Evolutionary conservation across 2,329 filamentous ascomycete species (phyloP).

Genomic region (Microsporum ferrugineum): DNA sequence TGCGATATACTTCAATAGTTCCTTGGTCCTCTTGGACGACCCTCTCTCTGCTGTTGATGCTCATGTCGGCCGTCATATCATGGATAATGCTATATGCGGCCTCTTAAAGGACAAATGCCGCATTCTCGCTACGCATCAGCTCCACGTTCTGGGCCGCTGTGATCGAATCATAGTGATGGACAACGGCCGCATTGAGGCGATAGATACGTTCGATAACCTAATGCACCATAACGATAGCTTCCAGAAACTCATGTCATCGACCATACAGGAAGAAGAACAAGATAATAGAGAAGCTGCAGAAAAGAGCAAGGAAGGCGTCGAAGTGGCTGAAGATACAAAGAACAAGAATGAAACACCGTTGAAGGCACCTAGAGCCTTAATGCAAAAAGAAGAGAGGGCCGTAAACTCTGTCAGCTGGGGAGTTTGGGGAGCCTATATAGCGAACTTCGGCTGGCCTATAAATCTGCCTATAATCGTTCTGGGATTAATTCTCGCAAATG

Average conservation of each 20-base stretch:
- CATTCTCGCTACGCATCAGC: conserved; percentile 85
- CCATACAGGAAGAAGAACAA: conserved; percentile 50
- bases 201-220: conserved; percentile 82
- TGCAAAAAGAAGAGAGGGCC: conserved; percentile 47
- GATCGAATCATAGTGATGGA: conserved; percentile 93
- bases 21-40: conserved; percentile 54
- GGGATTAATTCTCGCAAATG: conserved; percentile 61
- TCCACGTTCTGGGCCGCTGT: conserved; percentile 82
- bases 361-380: conserved; percentile 27
- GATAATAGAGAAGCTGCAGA: conserved; percentile 32
- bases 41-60: conserved; percentile 46
- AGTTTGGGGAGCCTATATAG: conserved; percentile 67
- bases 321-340: conserved; percentile 35
- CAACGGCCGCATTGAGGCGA: conserved; percentile 65
- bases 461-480: conserved; percentile 49
- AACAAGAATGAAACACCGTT: conserved; percentile 38
- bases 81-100: conserved; percentile 87
- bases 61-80: conserved; percentile 59
- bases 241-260: conserved; percentile 69
- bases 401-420: conserved; percentile 66
- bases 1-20: conserved; percentile 54
- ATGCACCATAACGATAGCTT: conserved; percentile 72
- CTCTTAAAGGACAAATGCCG: conserved; percentile 80
- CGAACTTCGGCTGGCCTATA: conserved; percentile 58
- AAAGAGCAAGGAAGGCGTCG: conserved; percentile 40